Percentiles rank a stretch among this genome's conserved stretches.
Conservation (phyloP, 129 eudicot species). For the Flaveria linearis region DNA sequence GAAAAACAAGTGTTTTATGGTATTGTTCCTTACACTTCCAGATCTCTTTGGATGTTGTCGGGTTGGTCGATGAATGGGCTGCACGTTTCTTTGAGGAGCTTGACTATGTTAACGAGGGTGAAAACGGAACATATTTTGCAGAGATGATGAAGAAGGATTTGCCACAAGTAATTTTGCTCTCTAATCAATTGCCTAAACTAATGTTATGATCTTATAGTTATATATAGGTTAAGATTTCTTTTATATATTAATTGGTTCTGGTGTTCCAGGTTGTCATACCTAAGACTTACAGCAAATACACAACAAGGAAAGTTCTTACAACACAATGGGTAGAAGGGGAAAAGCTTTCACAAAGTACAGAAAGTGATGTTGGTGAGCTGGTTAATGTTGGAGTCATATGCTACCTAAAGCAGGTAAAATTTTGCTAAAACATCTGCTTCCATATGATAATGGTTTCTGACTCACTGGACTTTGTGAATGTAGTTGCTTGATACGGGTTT, state of each 20-base stretch:
- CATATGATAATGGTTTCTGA: conserved; percentile 26
- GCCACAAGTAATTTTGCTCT: conserved; percentile 66
- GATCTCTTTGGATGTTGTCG: conserved; percentile 96
- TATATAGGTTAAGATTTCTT: neutral
- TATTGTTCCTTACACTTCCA: conserved; percentile 28
- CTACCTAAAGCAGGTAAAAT: conserved; percentile 94
- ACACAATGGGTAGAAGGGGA: conserved; percentile 98
- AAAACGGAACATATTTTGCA: conserved; percentile 92
- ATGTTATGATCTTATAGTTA: neutral
- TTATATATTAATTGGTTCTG: conserved; percentile 18
- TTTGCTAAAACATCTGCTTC: neutral
- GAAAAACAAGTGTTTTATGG: conserved; percentile 23
- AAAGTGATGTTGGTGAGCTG: conserved; percentile 95
- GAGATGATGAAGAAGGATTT: conserved; percentile 99
- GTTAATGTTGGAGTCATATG: conserved; percentile 99
- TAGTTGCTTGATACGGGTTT: conserved; percentile 99
- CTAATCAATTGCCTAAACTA: neutral
- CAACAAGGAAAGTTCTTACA: conserved; percentile 97
- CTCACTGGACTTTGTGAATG: conserved; percentile 34
- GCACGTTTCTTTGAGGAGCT: conserved; percentile 99
- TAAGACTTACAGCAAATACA: conserved; percentile 75
- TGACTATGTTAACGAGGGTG: conserved; percentile 97
- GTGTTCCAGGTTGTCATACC: conserved; percentile 87
- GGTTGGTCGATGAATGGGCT: conserved; percentile 99
- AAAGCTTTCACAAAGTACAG: conserved; percentile 98